Evolutionary conservation across 225 moss, liverwort and hornwort species (phyloP).

Genomic region (Physcomitrium patens): DNA sequence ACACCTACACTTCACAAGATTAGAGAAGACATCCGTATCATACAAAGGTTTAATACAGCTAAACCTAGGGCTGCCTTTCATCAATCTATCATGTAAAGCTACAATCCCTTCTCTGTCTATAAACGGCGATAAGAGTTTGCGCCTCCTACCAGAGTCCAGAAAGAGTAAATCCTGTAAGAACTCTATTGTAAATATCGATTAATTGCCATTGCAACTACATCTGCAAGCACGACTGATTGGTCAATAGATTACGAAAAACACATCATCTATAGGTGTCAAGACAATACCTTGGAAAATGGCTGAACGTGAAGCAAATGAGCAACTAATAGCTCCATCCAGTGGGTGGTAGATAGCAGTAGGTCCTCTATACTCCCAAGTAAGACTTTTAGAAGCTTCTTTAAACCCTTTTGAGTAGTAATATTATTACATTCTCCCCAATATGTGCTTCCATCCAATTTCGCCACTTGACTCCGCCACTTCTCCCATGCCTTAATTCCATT

Average conservation of each 20-base stretch:
- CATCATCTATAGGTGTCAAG: not conserved
- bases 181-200: constrained; percentile 3
- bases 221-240: constrained; percentile 17
- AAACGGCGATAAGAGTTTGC: constrained; percentile 21
- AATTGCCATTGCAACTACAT: constrained; percentile 19
- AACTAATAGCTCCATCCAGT: constrained; percentile 97
- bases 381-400: constrained; percentile 88
- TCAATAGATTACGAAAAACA: constrained; percentile 11
- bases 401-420: constrained; percentile 70
- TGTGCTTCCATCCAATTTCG: constrained; percentile 83
- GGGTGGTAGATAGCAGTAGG: constrained; percentile 67
- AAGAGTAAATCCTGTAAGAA: constrained; percentile 12
- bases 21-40: constrained; percentile 15
- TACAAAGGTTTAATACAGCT: constrained; percentile 24
- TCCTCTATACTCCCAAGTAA: constrained; percentile 81
- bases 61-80: not conserved
- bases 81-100: not conserved
- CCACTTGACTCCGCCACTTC: constrained; percentile 90
- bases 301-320: constrained; percentile 87
- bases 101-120: constrained; percentile 4
- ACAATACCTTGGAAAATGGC: constrained; percentile 72
- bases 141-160: constrained; percentile 6
- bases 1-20: constrained; percentile 47
- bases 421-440: constrained; percentile 93
- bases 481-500: constrained; percentile 80